These are phyloP conservation scores for Hyphopichia fennica DNA, from an alignment of 1,139 yeast species.

Conservation along the genomic window DNA sequence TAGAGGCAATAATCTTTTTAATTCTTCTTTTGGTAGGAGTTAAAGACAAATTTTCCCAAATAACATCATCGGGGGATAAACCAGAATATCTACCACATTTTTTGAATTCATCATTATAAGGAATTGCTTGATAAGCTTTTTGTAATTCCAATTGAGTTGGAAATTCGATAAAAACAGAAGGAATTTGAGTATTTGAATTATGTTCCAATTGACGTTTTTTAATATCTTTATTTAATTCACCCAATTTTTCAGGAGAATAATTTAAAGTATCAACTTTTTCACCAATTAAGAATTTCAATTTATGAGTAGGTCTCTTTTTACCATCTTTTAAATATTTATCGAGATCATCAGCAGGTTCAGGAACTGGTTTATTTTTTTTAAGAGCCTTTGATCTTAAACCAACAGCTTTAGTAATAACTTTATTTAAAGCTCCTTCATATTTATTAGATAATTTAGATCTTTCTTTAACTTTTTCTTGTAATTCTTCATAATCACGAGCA, in stretches of 20 bases:
- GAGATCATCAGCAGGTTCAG: conserved; percentile 60
- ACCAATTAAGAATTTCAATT: conserved; percentile 59
- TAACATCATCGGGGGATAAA: conserved; percentile 67
- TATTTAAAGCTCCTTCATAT: conserved; percentile 61
- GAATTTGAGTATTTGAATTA: conserved; percentile 48
- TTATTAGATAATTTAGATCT: conserved; percentile 54
- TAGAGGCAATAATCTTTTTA: conserved; percentile 39
- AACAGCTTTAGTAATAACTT: conserved; percentile 55
- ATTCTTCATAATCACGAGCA: conserved; percentile 57
- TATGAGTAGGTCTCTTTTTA: conserved; percentile 71
- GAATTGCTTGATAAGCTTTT: conserved; percentile 78
- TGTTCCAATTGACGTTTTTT: conserved; percentile 53
- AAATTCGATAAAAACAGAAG: conserved; percentile 85
- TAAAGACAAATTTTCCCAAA: conserved; percentile 72
- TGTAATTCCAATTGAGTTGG: conserved; percentile 86
- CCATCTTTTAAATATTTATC: conserved; percentile 53
- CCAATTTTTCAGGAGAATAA: conserved; percentile 65
- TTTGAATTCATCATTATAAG: conserved; percentile 65
- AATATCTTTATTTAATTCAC: conserved; percentile 67
- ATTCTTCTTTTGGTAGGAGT: conserved; percentile 42
- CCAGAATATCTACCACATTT: conserved; percentile 65
- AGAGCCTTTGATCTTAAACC: conserved; percentile 54
- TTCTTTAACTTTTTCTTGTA: conserved; percentile 54
- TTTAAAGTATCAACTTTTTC: conserved; percentile 83
- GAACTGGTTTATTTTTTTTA: conserved; percentile 53